These are phyloP conservation scores for Cephalotrichum gorgonifer DNA, from an alignment of 2,329 filamentous ascomycete genomes.

Conservation along the genomic window DNA sequence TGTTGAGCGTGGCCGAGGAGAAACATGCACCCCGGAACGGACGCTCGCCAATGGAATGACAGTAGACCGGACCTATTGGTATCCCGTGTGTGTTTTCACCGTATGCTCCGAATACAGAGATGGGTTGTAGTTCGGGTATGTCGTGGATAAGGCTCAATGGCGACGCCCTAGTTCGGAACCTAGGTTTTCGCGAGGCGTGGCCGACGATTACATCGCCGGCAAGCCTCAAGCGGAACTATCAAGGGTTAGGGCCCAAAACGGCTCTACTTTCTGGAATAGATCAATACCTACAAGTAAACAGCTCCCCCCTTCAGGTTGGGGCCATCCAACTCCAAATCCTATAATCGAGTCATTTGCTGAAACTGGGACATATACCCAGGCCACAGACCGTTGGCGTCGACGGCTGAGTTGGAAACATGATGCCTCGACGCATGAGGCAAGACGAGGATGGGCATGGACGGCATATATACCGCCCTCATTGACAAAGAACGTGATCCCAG, in stretches of 20 bases:
- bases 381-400: slow-evolving; percentile 5
- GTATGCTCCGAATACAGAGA: slow-evolving; percentile 8
- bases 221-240: slow-evolving; percentile 9
- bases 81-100: neutral
- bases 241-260: neutral
- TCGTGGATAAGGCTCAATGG: slow-evolving; percentile 6
- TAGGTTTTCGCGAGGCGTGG: neutral
- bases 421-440: slow-evolving; percentile 4
- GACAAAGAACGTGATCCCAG: slow-evolving; percentile 9
- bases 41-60: slow-evolving; percentile 1
- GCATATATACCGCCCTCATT: slow-evolving; percentile 5
- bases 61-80: neutral
- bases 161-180: slow-evolving; percentile 5
- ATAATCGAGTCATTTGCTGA: slow-evolving; percentile 7
- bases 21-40: slow-evolving; percentile 7
- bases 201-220: slow-evolving; percentile 8
- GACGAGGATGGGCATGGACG: slow-evolving; percentile 9
- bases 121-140: slow-evolving; percentile 2
- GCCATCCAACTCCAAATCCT: slow-evolving; percentile 5
- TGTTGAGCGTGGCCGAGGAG: slow-evolving; percentile 7
- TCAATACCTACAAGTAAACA: neutral
- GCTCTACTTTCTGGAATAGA: neutral
- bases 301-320: neutral
- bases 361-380: slow-evolving; percentile 10
- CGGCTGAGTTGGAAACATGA: slow-evolving; percentile 7